Evolutionary conservation across 1,284 basidiomycete genomes (phyloP), one percentile per base, ranked within the genome.

Genomic region (Vanrija sp.): DNA sequence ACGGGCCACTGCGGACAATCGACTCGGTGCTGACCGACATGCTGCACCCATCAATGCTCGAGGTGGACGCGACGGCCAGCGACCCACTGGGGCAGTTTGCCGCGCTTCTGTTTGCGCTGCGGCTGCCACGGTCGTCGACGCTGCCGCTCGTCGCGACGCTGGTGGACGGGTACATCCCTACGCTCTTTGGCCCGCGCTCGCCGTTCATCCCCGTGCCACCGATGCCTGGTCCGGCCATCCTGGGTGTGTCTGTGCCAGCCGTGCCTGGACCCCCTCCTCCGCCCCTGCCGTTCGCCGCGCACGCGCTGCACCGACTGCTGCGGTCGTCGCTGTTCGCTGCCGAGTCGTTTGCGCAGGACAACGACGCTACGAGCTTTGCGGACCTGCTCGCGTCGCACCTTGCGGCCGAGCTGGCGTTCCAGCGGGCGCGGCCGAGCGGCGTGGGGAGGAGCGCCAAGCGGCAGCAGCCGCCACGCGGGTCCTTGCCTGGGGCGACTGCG

Each of bases 361-460:
- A 52, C 36, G 15, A 39, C 31, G 24, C 41, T 14, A 27, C 36
- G 16, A 27, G 45, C 2, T n/a, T 61, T 2, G 51, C 59, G 1
- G 49, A 58, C 41, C 18, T 19, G 10, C 53, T 61, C 2, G 59
- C 56, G 3, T 9, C 45, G 8, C 54, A 59, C 27, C 36, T 70
- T 4, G 43, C 62, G 6, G 60, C 66, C 4, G 68, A 70, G 49
- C 44, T 70, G 22, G 50, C 48, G 15, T 61, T 53, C 48, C 62
- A 65, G 41, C 46, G 57, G 16, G 23, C 42, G 1, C 47, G 58
- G 0, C 49, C 51, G 1, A 27, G 8, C 4, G 38, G 20, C 1
- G 7, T 14, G 6, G 18, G 19, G 10, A 45, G 43, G 22, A 23
- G 37, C 9, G 19, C 25, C n/a, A 44, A 57, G 41, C 23, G 45